Conservation (phyloP, 495 filamentous ascomycete genomes). For the Cercophora samala region DNA sequence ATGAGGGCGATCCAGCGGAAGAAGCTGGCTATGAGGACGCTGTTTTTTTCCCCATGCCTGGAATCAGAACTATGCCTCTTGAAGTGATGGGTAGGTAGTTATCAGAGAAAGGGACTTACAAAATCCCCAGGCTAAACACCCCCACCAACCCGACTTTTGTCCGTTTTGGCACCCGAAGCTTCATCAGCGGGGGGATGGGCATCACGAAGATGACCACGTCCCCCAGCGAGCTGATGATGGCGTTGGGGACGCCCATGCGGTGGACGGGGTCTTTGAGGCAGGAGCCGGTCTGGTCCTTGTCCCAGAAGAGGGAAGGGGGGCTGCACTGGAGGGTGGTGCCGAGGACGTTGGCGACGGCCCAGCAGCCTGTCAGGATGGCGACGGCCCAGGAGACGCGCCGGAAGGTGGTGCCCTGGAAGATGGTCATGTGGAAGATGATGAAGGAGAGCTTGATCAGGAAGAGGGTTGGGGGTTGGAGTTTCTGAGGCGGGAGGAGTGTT, state of each 20-base stretch:
- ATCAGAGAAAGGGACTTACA: slow-evolving; percentile 13
- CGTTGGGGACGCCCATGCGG: slow-evolving; percentile 14
- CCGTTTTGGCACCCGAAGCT: slow-evolving; percentile 13
- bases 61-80: too few species aligned
- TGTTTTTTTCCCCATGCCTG: too few species aligned
- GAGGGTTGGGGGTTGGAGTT: slow-evolving; percentile 20
- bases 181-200: slow-evolving; percentile 20
- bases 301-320: slow-evolving; percentile 15
- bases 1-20: slow-evolving; percentile 18
- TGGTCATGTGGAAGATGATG: slow-evolving; percentile 15
- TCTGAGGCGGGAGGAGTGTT: slow-evolving; percentile 1
- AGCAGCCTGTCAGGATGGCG: slow-evolving; percentile 2
- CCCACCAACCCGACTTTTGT: slow-evolving; percentile 13
- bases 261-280: slow-evolving; percentile 11
- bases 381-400: slow-evolving; percentile 13
- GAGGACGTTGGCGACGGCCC: slow-evolving; percentile 12
- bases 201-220: slow-evolving; percentile 22
- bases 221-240: slow-evolving; percentile 8
- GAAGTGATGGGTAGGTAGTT: too few species aligned
- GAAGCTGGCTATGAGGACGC: slow-evolving; percentile 15
- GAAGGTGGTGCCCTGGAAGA: slow-evolving; percentile 15
- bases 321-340: slow-evolving; percentile 19
- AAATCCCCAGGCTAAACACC: slow-evolving; percentile 17
- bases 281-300: slow-evolving; percentile 8
- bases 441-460: slow-evolving; percentile 20